Evolutionary conservation across 129 eudicot genomes (phyloP).

Genomic region (Sambucus nigra): DNA sequence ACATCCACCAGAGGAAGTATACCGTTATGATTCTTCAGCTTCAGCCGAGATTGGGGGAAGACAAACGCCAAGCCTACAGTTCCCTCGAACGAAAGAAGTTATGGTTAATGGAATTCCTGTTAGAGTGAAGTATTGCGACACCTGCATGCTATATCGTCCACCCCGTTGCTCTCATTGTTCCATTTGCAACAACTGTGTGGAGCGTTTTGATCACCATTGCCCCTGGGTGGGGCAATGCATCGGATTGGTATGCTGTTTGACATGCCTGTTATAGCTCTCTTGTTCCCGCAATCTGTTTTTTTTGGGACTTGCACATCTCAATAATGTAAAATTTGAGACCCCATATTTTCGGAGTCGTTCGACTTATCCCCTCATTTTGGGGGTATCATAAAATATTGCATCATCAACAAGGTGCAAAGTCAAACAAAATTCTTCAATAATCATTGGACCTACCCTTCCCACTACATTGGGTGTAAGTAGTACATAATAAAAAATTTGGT

Average conservation of each 20-base stretch:
- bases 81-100: conserved; percentile 87
- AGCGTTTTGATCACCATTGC: conserved; percentile 92
- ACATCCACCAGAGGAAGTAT: conserved; percentile 89
- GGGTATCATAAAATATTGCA: no score
- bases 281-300: not conserved
- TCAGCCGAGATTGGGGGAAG: conserved; percentile 59
- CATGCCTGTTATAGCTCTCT: not conserved
- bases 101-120: conserved; percentile 85
- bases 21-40: conserved; percentile 44
- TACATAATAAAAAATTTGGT: no score
- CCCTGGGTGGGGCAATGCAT: conserved; percentile 99
- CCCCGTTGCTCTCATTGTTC: conserved; percentile 98
- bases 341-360: no score
- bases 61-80: conserved; percentile 72
- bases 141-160: conserved; percentile 93
- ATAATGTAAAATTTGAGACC: no score
- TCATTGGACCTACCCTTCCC: no score
- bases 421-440: no score
- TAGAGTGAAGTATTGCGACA: conserved; percentile 84
- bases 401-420: no score
- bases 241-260: conserved; percentile 51
- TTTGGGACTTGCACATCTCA: no score
- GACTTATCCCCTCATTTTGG: no score
- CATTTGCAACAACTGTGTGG: conserved; percentile 87
- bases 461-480: no score